phyloP scores from a whole-genome alignment of 179 eudicot genomes.

The Pouteria campechiana region DNA sequence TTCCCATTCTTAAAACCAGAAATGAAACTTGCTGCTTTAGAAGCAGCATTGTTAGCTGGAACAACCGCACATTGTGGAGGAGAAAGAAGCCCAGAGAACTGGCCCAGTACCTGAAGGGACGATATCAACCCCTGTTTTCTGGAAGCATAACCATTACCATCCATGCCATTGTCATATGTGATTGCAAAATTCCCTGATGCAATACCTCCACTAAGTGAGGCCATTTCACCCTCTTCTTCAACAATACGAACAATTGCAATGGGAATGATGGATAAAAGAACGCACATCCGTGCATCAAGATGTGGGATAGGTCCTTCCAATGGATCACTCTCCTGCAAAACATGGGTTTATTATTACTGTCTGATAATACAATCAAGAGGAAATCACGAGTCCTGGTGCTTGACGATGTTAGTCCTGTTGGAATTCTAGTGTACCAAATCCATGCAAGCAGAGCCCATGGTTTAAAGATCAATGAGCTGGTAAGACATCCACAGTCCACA shows the following conservation, averaged over 20 bases:
- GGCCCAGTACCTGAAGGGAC: constrained; percentile 25
- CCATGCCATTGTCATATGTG: constrained; percentile 1
- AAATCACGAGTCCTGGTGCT: no score
- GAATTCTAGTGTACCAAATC: no score
- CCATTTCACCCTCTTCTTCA: constrained; percentile 6
- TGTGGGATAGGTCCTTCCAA: constrained; percentile 33
- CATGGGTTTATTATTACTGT: no score
- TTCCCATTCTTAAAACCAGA: constrained; percentile 8
- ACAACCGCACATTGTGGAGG: constrained; percentile 19
- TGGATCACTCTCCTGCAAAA: constrained; percentile 26
- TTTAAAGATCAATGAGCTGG: no score
- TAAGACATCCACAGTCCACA: no score
- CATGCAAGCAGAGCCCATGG: no score
- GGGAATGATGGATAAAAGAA: constrained; percentile 24
- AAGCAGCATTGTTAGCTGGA: constrained; percentile 27
- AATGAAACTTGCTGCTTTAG: constrained; percentile 19
- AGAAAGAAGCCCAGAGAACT: constrained; percentile 11
- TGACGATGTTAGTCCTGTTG: no score
- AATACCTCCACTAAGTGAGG: constrained; percentile 1
- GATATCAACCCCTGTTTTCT: constrained; percentile 19
- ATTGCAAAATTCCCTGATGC: not conserved
- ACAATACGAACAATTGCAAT: constrained; percentile 23
- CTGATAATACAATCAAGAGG: no score
- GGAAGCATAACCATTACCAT: constrained; percentile 1
- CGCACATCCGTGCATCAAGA: constrained; percentile 23